phyloP scores from a whole-genome alignment of 495 filamentous ascomycete genomes.

The Glarea lozoyensis region DNA sequence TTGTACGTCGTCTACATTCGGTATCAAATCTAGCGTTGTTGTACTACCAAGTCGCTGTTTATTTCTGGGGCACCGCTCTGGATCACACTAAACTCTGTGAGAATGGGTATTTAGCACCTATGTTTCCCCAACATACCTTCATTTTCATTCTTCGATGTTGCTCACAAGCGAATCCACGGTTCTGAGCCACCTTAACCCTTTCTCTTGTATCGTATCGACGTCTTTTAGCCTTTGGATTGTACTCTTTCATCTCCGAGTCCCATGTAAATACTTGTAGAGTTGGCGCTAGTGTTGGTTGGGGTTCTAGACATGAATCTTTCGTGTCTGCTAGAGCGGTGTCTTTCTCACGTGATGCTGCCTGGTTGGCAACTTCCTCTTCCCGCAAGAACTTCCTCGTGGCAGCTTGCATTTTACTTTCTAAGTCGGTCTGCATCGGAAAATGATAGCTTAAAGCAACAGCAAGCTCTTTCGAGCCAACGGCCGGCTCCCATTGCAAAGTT shows the following conservation, averaged over 20 bases:
- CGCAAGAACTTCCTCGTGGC: not conserved
- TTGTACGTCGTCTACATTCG: too few relatives aligned
- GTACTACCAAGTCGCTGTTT: too few relatives aligned
- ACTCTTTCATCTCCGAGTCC: not conserved
- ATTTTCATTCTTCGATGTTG: not conserved
- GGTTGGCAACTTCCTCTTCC: not conserved
- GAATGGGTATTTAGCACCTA: not conserved
- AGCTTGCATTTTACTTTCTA: constrained; percentile 1
- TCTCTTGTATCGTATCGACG: not conserved
- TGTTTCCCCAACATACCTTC: not conserved
- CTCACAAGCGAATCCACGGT: not conserved
- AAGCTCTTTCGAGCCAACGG: not conserved
- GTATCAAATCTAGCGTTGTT: too few relatives aligned
- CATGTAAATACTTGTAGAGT: not conserved
- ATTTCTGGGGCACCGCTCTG: not conserved
- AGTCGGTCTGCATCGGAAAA: not conserved
- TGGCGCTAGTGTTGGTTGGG: not conserved
- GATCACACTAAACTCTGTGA: not conserved
- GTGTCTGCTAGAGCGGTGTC: not conserved
- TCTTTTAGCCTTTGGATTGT: not conserved
- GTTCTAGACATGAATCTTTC: not conserved
- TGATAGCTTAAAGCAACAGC: constrained; percentile 2
- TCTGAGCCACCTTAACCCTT: not conserved
- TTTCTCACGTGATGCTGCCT: not conserved
- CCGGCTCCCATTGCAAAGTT: not conserved